A percentile compares a stretch with the other conserved stretches of the same genome.
phyloP scores from a whole-genome alignment of 441 rosid genomes.

The Jatropha multifida region DNA sequence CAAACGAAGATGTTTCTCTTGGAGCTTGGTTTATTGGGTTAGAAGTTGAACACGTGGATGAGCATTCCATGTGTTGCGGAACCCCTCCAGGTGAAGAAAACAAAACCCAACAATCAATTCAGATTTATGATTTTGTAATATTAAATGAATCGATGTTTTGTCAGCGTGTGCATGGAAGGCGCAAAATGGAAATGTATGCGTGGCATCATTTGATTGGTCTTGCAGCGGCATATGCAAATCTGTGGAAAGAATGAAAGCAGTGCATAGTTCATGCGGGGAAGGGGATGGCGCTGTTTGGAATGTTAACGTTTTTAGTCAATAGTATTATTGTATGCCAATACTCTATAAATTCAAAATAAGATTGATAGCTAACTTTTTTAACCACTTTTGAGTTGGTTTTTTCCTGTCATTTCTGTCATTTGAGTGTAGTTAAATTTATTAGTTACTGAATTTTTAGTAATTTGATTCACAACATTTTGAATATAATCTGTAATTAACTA shows the following conservation, averaged over 20 bases:
- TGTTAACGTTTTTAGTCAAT: conserved; percentile 27
- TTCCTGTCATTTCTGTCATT: no score
- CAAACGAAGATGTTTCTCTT: conserved; percentile 86
- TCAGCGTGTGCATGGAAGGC: conserved; percentile 78
- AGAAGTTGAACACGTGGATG: conserved; percentile 85
- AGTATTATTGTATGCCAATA: not conserved
- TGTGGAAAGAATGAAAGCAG: conserved; percentile 55
- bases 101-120: not conserved
- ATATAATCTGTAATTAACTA: no score
- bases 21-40: conserved; percentile 83
- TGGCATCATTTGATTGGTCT: conserved; percentile 81
- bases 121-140: not conserved
- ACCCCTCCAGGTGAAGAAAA: conserved; percentile 61
- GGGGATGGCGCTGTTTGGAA: conserved; percentile 66
- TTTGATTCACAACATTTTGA: no score
- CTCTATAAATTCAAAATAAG: no score
- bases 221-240: conserved; percentile 88
- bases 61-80: conserved; percentile 82
- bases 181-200: conserved; percentile 66
- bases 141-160: not conserved
- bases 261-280: conserved; percentile 78
- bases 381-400: no score
- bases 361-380: no score
- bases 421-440: no score
- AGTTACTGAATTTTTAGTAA: no score